phyloP scores from a whole-genome alignment of 306 rosid species.

The Sicyos baderoa region DNA sequence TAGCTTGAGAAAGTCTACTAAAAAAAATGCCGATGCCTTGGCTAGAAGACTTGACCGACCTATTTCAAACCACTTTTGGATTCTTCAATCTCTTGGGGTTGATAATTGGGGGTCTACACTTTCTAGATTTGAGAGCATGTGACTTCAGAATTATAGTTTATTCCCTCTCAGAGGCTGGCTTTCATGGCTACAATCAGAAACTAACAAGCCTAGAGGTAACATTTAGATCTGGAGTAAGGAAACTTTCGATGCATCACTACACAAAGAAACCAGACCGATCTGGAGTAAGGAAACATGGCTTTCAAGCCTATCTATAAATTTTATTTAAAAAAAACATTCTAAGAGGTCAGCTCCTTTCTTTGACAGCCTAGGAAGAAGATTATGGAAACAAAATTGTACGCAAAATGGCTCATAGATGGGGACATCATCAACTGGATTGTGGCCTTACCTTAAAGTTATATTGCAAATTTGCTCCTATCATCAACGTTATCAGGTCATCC shows the following conservation, averaged over 20 bases:
- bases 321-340: not conserved
- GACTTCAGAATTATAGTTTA: not conserved
- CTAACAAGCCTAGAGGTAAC: not conserved
- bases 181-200: not conserved
- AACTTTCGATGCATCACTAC: not conserved
- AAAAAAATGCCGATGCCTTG: not conserved
- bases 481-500: not conserved
- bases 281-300: not conserved
- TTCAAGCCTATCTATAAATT: not conserved
- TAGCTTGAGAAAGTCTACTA: not conserved
- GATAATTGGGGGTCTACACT: not conserved
- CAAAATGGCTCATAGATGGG: not conserved
- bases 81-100: not conserved
- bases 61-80: not conserved
- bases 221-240: not conserved
- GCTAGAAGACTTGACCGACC: not conserved
- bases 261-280: not conserved
- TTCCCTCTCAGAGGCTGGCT: not conserved
- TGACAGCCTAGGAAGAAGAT: too few species aligned
- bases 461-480: not conserved
- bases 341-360: not conserved
- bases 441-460: too few species aligned
- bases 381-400: too few species aligned
- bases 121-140: not conserved
- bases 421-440: not conserved